phyloP scores from a whole-genome alignment of 495 filamentous ascomycete genomes.

The Astrothelium subdiscretum region DNA sequence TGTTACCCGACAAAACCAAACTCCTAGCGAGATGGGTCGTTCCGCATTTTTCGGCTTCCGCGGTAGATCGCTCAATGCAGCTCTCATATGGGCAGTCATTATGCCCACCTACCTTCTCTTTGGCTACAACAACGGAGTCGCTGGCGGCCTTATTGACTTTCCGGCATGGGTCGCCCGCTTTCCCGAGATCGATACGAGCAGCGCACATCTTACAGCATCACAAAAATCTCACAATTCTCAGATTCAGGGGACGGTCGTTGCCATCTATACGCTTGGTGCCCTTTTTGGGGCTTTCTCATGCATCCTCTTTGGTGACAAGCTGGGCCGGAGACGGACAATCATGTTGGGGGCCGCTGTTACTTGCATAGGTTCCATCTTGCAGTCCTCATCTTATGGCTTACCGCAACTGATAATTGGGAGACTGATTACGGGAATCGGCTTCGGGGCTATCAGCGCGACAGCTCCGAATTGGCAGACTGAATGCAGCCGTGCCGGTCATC shows the following conservation, averaged over 20 bases:
- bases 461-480: constrained; percentile 48
- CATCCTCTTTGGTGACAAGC: constrained; percentile 25
- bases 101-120: constrained; percentile 30
- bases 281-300: constrained; percentile 20
- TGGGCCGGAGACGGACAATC: constrained; percentile 21
- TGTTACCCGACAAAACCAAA: not conserved
- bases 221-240: constrained; percentile 34
- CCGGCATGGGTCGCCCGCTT: constrained; percentile 35
- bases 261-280: constrained; percentile 24
- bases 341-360: constrained; percentile 19
- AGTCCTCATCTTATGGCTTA: constrained; percentile 22
- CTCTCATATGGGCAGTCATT: constrained; percentile 11
- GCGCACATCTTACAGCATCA: constrained; percentile 28
- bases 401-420: constrained; percentile 42
- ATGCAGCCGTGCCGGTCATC: constrained; percentile 29
- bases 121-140: constrained; percentile 41
- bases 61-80: not conserved
- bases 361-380: constrained; percentile 23
- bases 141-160: constrained; percentile 27
- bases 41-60: not conserved
- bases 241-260: constrained; percentile 28
- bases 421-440: constrained; percentile 36
- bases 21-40: not conserved
- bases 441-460: constrained; percentile 39
- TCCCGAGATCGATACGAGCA: constrained; percentile 39